Conservation (phyloP, 495 filamentous ascomycete species). For the Aspergillus asperescens region DNA sequence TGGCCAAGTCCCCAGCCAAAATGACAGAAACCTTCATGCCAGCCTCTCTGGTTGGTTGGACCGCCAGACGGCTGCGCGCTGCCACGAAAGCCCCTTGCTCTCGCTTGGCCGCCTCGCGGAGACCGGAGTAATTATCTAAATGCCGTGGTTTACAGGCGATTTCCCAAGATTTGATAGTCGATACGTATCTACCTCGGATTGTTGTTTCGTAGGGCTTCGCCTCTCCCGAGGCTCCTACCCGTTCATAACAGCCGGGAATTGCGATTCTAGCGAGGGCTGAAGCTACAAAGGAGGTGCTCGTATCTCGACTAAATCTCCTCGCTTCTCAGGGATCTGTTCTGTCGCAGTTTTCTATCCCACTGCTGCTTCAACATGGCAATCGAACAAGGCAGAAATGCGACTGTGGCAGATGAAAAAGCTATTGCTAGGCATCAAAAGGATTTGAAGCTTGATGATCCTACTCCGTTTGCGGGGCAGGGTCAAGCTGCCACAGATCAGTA, state of each 20-base stretch:
- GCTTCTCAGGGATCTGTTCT: background rate
- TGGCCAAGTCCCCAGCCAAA: no score
- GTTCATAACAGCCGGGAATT: background rate
- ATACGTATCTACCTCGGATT: background rate
- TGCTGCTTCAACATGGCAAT: background rate
- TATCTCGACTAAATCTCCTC: background rate
- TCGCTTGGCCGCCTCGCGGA: no score
- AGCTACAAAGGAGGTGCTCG: background rate
- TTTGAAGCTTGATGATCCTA: background rate
- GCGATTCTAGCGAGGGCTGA: background rate
- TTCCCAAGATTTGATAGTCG: background rate
- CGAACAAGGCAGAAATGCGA: background rate
- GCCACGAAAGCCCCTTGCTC: no score
- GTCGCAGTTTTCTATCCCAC: background rate
- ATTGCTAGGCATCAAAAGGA: conserved; percentile 11
- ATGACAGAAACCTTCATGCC: no score
- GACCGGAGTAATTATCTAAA: no score
- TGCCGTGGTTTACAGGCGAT: background rate
- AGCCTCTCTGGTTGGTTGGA: no score
- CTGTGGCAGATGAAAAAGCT: conserved; percentile 23
- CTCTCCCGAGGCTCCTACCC: background rate
- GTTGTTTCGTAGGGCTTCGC: background rate
- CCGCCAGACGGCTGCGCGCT: no score
- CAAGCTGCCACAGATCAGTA: conserved; percentile 58
- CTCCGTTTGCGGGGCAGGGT: conserved; percentile 46